These are phyloP conservation scores for Ambrosia artemisiifolia DNA, from an alignment of 129 eudicot genomes.

Conservation along the genomic window DNA sequence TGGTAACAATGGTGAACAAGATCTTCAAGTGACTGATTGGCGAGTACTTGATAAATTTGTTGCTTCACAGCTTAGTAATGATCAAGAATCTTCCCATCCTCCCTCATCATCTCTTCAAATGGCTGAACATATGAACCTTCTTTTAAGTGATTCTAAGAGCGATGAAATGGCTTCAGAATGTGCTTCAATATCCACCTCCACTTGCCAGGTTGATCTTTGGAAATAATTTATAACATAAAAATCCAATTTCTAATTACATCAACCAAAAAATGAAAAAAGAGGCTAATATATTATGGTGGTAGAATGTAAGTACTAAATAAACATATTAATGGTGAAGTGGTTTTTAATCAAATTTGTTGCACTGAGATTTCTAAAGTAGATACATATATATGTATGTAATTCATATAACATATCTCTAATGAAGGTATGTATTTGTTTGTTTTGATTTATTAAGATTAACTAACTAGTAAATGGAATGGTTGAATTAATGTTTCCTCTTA, in stretches of 20 bases:
- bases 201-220: conserved; percentile 68
- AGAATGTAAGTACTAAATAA: conserved; percentile 42
- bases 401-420: conserved; percentile 25
- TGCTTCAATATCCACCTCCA: conserved; percentile 49
- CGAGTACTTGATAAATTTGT: conserved; percentile 77
- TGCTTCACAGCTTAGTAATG: conserved; percentile 76
- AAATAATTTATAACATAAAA: conserved; percentile 25
- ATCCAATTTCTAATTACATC: conserved; percentile 12
- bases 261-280: conserved; percentile 12
- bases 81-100: conserved; percentile 32
- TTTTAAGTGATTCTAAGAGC: conserved; percentile 42
- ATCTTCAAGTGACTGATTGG: conserved; percentile 76
- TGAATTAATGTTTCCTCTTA: background rate
- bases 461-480: conserved; percentile 20
- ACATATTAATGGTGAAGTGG: conserved; percentile 24
- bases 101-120: conserved; percentile 37
- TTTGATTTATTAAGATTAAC: conserved; percentile 22
- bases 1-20: conserved; percentile 41
- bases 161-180: conserved; percentile 51
- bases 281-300: conserved; percentile 28
- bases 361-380: conserved; percentile 20
- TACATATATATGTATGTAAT: conserved; percentile 19
- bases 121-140: conserved; percentile 47
- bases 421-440: conserved; percentile 22
- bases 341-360: conserved; percentile 16